Conservation (phyloP, 257 asterid genomes). For the Solanum gracilifrons region DNA sequence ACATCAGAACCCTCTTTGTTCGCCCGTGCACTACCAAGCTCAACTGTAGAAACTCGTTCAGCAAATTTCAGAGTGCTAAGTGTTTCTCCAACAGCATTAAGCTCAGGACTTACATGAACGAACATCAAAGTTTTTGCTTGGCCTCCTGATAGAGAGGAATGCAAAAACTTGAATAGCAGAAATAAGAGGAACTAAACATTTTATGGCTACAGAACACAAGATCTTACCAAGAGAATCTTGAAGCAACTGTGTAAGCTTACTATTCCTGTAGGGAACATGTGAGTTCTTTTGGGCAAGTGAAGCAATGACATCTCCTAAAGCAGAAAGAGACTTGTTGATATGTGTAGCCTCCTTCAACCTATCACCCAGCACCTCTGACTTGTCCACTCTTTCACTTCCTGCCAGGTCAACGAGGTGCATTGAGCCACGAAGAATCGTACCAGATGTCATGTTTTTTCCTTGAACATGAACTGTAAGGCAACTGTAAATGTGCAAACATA, state of each 20-base stretch:
- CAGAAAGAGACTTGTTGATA: slow-evolving; percentile 72
- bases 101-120: slow-evolving; percentile 78
- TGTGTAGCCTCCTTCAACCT: slow-evolving; percentile 70
- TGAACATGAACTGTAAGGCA: slow-evolving; percentile 80
- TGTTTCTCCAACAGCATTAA: slow-evolving; percentile 65
- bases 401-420: slow-evolving; percentile 92
- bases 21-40: slow-evolving; percentile 69
- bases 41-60: slow-evolving; percentile 77
- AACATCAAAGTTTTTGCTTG: slow-evolving; percentile 87
- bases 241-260: slow-evolving; percentile 86
- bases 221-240: slow-evolving; percentile 78
- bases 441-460: slow-evolving; percentile 69
- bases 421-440: slow-evolving; percentile 50
- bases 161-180: neutral
- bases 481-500: slow-evolving; percentile 31
- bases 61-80: slow-evolving; percentile 84
- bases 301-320: slow-evolving; percentile 80
- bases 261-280: slow-evolving; percentile 77
- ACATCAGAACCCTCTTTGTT: slow-evolving; percentile 65
- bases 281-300: slow-evolving; percentile 69
- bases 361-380: slow-evolving; percentile 66
- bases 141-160: slow-evolving; percentile 40
- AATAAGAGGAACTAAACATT: neutral
- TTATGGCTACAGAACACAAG: neutral
- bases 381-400: slow-evolving; percentile 78